Conservation (phyloP, 805 yeast species). For the Zygoascus flipseniorum region DNA sequence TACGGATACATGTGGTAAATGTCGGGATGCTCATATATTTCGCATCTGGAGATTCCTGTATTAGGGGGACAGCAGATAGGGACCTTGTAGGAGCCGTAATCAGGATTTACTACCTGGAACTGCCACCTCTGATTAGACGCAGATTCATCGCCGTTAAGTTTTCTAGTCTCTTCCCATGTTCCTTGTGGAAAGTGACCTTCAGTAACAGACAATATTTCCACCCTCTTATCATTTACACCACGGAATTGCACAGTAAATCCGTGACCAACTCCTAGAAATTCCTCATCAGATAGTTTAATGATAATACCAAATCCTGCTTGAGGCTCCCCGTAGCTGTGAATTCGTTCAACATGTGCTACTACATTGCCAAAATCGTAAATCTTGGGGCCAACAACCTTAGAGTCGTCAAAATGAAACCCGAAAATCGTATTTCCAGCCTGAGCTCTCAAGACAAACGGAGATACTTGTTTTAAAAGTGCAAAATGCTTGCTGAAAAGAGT, state of each 20-base stretch:
- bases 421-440: slow-evolving; percentile 5
- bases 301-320: slow-evolving; percentile 14
- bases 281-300: slow-evolving; percentile 2
- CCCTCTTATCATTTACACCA: background rate
- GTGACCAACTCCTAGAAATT: slow-evolving; percentile 9
- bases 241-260: slow-evolving; percentile 9
- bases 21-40: slow-evolving; percentile 2
- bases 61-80: slow-evolving; percentile 6
- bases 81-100: slow-evolving; percentile 7
- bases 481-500: slow-evolving; percentile 8
- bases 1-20: background rate
- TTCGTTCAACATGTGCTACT: slow-evolving; percentile 2
- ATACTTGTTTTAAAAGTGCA: slow-evolving; percentile 9
- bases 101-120: slow-evolving; percentile 4
- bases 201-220: slow-evolving; percentile 1
- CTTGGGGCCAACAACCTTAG: background rate
- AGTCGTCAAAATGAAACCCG: slow-evolving; percentile 12
- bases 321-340: slow-evolving; percentile 10
- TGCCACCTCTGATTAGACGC: slow-evolving; percentile 6
- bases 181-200: slow-evolving; percentile 6
- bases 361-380: slow-evolving; percentile 2
- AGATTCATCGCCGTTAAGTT: slow-evolving; percentile 15
- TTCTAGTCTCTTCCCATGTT: slow-evolving; percentile 6
- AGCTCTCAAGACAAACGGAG: slow-evolving; percentile 7
- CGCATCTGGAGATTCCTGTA: slow-evolving; percentile 5